Conservation (phyloP, 129 eudicot genomes). For the Tagetes erecta region DNA sequence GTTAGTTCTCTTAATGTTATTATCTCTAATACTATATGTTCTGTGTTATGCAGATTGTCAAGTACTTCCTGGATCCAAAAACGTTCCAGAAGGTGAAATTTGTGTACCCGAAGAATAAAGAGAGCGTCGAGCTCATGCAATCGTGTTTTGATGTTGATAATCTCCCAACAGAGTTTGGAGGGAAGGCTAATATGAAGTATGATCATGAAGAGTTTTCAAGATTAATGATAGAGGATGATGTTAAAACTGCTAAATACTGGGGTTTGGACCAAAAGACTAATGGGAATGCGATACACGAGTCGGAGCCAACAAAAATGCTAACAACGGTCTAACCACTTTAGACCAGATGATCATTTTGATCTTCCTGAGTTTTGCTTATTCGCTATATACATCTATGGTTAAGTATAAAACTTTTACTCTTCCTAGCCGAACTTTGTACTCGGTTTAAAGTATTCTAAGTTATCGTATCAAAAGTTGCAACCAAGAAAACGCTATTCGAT, state of each 20-base stretch:
- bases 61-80: slow-evolving; percentile 77
- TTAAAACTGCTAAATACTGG: slow-evolving; percentile 64
- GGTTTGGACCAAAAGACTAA: slow-evolving; percentile 56
- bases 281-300: slow-evolving; percentile 40
- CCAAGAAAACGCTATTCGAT: not conserved
- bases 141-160: slow-evolving; percentile 73
- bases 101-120: slow-evolving; percentile 79
- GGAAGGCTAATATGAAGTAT: slow-evolving; percentile 62
- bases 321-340: not conserved
- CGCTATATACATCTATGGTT: not conserved
- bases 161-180: slow-evolving; percentile 86
- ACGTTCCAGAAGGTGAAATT: slow-evolving; percentile 79
- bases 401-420: slow-evolving; percentile 11
- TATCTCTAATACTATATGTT: too few species aligned
- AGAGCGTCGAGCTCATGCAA: slow-evolving; percentile 72
- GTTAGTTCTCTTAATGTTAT: too few species aligned
- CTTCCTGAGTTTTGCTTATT: slow-evolving; percentile 23
- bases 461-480: not conserved
- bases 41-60: slow-evolving; percentile 54
- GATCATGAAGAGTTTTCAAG: slow-evolving; percentile 79
- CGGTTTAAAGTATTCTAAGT: slow-evolving; percentile 1
- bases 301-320: slow-evolving; percentile 24
- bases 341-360: not conserved
- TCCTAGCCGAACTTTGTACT: slow-evolving; percentile 6
- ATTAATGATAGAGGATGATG: slow-evolving; percentile 71